phyloP scores from a whole-genome alignment of 305 asterid genomes.

The Solanum aculeatissimum region DNA sequence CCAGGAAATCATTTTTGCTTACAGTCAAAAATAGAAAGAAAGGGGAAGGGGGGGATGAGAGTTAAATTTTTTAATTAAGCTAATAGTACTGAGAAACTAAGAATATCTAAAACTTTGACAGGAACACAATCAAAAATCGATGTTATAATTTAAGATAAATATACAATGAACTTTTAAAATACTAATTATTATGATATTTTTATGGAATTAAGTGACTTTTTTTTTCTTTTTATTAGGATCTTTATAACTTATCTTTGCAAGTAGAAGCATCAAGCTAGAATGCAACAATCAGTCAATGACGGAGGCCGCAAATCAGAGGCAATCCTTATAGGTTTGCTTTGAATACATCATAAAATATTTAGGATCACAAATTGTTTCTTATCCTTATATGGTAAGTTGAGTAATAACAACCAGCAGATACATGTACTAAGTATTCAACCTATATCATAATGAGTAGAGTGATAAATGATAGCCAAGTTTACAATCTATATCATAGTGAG shows the following conservation, averaged over 20 bases:
- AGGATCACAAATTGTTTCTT: background rate
- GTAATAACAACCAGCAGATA: background rate
- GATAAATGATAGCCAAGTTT: background rate
- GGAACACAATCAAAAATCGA: background rate
- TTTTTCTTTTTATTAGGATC: background rate
- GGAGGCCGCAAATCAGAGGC: background rate
- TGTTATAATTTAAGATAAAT: background rate
- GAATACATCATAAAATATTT: background rate
- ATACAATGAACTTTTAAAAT: background rate
- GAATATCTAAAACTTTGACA: background rate
- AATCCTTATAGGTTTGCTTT: background rate
- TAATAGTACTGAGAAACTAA: background rate
- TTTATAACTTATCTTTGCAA: background rate
- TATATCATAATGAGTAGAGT: background rate
- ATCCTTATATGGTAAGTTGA: background rate
- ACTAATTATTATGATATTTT: background rate
- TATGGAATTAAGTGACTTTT: background rate
- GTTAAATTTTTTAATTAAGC: background rate
- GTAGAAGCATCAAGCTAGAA: background rate
- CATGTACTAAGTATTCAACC: background rate
- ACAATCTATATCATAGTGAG: background rate
- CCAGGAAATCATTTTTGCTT: background rate
- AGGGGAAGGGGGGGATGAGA: background rate
- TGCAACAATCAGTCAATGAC: background rate
- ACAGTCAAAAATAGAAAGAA: background rate